These are phyloP conservation scores for Hygrocybe punicea DNA, from an alignment of 768 basidiomycete genomes.

Conservation along the genomic window DNA sequence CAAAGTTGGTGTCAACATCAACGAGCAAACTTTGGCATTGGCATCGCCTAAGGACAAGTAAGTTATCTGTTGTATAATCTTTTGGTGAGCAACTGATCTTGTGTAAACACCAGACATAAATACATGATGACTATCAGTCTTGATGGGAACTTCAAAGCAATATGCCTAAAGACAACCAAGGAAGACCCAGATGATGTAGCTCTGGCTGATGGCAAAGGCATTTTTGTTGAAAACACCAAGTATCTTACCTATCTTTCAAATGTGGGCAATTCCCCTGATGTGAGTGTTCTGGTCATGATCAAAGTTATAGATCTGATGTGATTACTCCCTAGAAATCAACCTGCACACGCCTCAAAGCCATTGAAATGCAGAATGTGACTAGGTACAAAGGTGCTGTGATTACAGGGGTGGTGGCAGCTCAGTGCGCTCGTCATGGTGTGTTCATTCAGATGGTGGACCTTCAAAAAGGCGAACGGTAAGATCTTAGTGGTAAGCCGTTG, in stretches of 20 bases:
- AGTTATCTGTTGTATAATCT: neutral
- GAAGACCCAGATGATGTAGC: conserved; percentile 30
- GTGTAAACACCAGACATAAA: conserved; percentile 18
- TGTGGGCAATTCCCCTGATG: conserved; percentile 4
- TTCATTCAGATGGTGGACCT: conserved; percentile 27
- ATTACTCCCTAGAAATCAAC: conserved; percentile 14
- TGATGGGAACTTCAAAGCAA: conserved; percentile 29
- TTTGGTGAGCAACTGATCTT: neutral
- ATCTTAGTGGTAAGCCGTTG: neutral
- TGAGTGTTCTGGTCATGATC: neutral
- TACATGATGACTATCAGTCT: conserved; percentile 25
- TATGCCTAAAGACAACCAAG: conserved; percentile 21
- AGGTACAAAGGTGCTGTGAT: conserved; percentile 29
- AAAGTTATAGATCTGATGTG: neutral
- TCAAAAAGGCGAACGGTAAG: conserved; percentile 27
- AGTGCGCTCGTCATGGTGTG: conserved; percentile 31
- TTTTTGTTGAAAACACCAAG: conserved; percentile 18
- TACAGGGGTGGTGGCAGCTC: conserved; percentile 26
- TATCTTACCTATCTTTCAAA: conserved; percentile 19
- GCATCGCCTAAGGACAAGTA: conserved; percentile 17
- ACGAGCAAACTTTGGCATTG: conserved; percentile 12
- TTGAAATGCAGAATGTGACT: conserved; percentile 24
- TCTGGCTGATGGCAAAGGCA: conserved; percentile 23
- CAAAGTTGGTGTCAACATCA: conserved; percentile 27
- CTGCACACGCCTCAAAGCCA: conserved; percentile 27